Evolutionary conservation across 495 filamentous ascomycete species (phyloP).

Genomic region (Pseudomonodictys pantanalensis): DNA sequence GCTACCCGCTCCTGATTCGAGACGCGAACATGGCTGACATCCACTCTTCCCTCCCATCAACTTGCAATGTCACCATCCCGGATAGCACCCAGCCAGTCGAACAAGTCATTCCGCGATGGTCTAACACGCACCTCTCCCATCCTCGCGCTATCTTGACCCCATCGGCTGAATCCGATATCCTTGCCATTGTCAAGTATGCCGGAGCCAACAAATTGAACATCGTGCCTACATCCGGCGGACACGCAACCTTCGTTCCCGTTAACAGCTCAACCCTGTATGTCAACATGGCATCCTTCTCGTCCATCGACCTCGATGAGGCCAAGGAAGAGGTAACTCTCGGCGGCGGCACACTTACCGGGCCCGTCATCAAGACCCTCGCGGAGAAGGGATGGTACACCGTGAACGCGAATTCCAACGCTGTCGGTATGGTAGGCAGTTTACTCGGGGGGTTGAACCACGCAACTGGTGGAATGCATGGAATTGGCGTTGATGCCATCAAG

Average conservation of each 20-base stretch:
- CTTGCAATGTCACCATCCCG: slow-evolving; percentile 6
- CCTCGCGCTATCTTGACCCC: slow-evolving; percentile 11
- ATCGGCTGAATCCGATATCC: slow-evolving; percentile 9
- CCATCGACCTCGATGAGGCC: slow-evolving; percentile 7
- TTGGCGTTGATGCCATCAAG: slow-evolving; percentile 19
- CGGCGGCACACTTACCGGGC: slow-evolving; percentile 3
- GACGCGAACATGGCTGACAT: not conserved
- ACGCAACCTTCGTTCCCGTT: slow-evolving; percentile 21
- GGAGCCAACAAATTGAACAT: not conserved
- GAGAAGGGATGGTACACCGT: slow-evolving; percentile 16
- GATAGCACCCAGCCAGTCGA: not conserved
- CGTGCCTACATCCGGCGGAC: slow-evolving; percentile 12
- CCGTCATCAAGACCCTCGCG: slow-evolving; percentile 4
- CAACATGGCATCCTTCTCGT: slow-evolving; percentile 9
- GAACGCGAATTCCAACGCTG: slow-evolving; percentile 7
- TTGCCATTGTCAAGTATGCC: slow-evolving; percentile 8
- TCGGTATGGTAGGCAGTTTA: slow-evolving; percentile 17
- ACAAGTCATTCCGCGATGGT: slow-evolving; percentile 16
- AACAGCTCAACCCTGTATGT: slow-evolving; percentile 14
- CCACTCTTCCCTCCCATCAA: not conserved
- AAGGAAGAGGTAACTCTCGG: slow-evolving; percentile 5
- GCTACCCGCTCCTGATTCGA: not conserved
- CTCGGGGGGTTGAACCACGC: slow-evolving; percentile 3
- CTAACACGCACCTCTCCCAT: not conserved
- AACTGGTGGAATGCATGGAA: slow-evolving; percentile 7